phyloP scores from a whole-genome alignment of 129 eudicot genomes.

The Silybum marianum region DNA sequence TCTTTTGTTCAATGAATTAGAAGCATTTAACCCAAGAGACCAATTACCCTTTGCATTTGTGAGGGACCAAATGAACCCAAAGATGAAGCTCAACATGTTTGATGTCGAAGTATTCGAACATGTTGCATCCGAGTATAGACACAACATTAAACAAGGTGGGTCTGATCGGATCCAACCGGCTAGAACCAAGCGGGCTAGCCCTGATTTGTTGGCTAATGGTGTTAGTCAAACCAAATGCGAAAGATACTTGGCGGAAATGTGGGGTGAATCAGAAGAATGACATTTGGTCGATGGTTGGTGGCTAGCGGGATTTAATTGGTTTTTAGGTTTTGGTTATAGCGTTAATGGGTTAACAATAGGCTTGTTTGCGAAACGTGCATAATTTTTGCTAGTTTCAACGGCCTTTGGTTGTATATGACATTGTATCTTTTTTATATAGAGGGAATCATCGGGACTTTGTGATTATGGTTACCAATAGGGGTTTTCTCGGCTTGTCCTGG shows the following conservation, averaged over 20 bases:
- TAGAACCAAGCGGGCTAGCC: slow-evolving; percentile 47
- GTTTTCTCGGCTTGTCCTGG: background rate
- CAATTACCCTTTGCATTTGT: slow-evolving; percentile 89
- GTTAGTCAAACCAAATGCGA: slow-evolving; percentile 54
- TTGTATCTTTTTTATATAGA: background rate
- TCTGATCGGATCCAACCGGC: slow-evolving; percentile 1
- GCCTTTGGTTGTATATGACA: background rate
- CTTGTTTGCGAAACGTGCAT: background rate
- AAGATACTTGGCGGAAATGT: slow-evolving; percentile 60
- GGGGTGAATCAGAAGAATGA: slow-evolving; percentile 71
- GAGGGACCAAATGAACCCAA: slow-evolving; percentile 80
- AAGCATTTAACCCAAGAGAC: slow-evolving; percentile 92
- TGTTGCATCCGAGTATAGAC: slow-evolving; percentile 81
- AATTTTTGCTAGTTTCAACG: background rate
- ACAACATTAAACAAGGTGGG: slow-evolving; percentile 59
- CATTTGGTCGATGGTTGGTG: background rate
- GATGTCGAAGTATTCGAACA: slow-evolving; percentile 89
- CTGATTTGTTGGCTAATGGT: slow-evolving; percentile 43
- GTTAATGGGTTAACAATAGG: background rate
- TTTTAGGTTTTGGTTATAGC: background rate
- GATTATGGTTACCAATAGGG: background rate
- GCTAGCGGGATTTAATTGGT: background rate
- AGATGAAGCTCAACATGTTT: slow-evolving; percentile 76
- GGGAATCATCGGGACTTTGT: background rate
- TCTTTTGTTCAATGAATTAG: slow-evolving; percentile 85